Conservation (phyloP, 345 rosid species). For the Aquilaria malaccensis region DNA sequence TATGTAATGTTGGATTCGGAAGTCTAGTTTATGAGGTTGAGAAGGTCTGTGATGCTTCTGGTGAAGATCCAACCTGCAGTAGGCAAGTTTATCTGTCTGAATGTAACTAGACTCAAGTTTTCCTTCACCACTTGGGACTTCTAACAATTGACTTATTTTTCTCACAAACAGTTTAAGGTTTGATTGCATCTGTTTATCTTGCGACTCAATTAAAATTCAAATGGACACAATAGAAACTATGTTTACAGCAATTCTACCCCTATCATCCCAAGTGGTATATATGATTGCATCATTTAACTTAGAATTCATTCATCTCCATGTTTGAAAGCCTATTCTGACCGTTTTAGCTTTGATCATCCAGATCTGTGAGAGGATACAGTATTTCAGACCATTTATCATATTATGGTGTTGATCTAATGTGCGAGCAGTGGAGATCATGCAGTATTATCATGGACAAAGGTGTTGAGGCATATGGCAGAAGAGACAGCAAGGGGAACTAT, state of each 20-base stretch:
- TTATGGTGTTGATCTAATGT: conserved; percentile 58
- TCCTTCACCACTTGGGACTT: not conserved
- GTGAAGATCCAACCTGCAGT: conserved; percentile 82
- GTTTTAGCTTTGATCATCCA: conserved; percentile 18
- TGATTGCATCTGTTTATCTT: no score
- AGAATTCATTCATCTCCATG: no score
- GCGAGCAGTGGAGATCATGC: conserved; percentile 55
- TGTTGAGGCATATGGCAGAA: conserved; percentile 29
- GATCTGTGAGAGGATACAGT: conserved; percentile 78
- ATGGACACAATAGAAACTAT: not conserved
- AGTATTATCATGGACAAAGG: conserved; percentile 42
- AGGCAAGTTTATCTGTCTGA: conserved; percentile 32
- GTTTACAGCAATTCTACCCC: not conserved
- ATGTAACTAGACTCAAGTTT: not conserved
- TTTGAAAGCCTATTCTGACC: no score
- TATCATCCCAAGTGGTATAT: conserved; percentile 2
- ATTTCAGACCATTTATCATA: conserved; percentile 65
- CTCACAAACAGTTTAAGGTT: no score
- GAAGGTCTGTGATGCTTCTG: conserved; percentile 68
- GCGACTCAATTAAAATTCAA: not conserved
- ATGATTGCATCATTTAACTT: not conserved
- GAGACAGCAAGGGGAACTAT: conserved; percentile 62
- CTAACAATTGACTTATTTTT: not conserved
- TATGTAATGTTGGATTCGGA: conserved; percentile 41
- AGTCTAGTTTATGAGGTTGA: conserved; percentile 48